A percentile compares a stretch with the other conserved stretches of the same genome.
Conservation (phyloP, 2,329 filamentous ascomycete genomes). For the Chrysosporium queenslandicum region DNA sequence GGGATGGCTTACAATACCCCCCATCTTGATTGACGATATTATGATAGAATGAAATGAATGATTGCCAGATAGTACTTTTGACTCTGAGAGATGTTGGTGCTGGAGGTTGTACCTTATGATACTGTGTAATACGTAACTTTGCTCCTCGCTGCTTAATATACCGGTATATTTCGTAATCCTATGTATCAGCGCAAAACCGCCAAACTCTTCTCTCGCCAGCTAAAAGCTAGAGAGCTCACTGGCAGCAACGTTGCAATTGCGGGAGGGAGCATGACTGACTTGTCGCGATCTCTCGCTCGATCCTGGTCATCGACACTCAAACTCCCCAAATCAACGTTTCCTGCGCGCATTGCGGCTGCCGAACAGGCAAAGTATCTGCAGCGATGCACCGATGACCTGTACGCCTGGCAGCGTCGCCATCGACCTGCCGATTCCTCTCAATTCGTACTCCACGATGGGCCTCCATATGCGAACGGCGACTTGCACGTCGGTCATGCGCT, state of each 20-base stretch:
- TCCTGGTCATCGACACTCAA: constrained; percentile 62
- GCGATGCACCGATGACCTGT: constrained; percentile 76
- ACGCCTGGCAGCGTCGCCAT: constrained; percentile 64
- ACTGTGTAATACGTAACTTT: background rate
- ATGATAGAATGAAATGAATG: background rate
- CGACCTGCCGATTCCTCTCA: constrained; percentile 43
- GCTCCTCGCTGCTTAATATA: too few relatives aligned
- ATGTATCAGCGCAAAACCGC: background rate
- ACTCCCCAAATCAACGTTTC: constrained; percentile 65
- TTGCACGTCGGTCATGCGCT: constrained; percentile 89
- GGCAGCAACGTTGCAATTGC: constrained; percentile 11
- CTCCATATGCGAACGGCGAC: constrained; percentile 87
- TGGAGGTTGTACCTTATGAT: background rate
- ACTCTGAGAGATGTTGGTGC: too few relatives aligned
- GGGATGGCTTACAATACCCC: background rate
- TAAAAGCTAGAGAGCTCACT: background rate
- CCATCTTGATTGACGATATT: too few relatives aligned
- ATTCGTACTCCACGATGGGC: constrained; percentile 88
- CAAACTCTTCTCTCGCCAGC: background rate
- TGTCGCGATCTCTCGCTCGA: constrained; percentile 17
- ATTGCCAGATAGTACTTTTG: too few relatives aligned
- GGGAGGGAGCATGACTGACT: constrained; percentile 17
- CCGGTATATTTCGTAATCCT: background rate
- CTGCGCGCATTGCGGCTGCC: constrained; percentile 38
- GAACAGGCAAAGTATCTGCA: constrained; percentile 52